Evolutionary conservation across 305 asterid genomes (phyloP).

Genomic region (Plantago coronopus): DNA sequence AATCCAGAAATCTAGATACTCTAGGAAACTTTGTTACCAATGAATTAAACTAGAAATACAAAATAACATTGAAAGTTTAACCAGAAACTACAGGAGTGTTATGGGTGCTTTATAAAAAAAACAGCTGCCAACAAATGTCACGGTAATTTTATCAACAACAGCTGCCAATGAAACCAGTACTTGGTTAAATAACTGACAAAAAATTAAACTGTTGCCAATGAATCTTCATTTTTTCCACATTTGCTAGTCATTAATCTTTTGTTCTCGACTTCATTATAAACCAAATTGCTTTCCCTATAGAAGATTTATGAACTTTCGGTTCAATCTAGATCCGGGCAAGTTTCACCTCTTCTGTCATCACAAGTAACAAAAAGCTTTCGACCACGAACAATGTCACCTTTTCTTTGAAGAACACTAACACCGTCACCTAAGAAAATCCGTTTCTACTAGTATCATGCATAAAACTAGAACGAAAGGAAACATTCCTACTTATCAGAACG

Average conservation of each 20-base stretch:
- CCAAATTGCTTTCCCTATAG: background rate
- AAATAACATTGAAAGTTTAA: background rate
- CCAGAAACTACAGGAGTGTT: background rate
- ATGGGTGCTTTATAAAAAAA: background rate
- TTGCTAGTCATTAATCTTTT: background rate
- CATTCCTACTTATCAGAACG: slow-evolving; percentile 4
- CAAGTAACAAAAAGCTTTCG: slow-evolving; percentile 3
- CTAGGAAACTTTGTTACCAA: slow-evolving; percentile 1
- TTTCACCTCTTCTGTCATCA: slow-evolving; percentile 9
- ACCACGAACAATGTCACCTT: slow-evolving; percentile 1
- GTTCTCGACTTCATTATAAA: background rate
- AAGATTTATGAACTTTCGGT: background rate
- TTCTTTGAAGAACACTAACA: background rate
- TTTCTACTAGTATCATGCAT: slow-evolving; percentile 1
- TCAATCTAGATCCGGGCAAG: slow-evolving; percentile 8
- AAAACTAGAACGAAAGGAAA: slow-evolving; percentile 12
- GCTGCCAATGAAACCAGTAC: background rate
- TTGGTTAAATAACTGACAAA: background rate
- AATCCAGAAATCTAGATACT: background rate
- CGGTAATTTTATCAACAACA: background rate
- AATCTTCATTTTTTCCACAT: background rate
- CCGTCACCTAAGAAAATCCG: slow-evolving; percentile 4
- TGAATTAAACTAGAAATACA: background rate
- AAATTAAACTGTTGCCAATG: background rate
- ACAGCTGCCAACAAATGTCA: background rate